Base-by-base conservation (phyloP, 1,139 yeast species). In the Zhuliangozyma parablackwelliae region DNA sequence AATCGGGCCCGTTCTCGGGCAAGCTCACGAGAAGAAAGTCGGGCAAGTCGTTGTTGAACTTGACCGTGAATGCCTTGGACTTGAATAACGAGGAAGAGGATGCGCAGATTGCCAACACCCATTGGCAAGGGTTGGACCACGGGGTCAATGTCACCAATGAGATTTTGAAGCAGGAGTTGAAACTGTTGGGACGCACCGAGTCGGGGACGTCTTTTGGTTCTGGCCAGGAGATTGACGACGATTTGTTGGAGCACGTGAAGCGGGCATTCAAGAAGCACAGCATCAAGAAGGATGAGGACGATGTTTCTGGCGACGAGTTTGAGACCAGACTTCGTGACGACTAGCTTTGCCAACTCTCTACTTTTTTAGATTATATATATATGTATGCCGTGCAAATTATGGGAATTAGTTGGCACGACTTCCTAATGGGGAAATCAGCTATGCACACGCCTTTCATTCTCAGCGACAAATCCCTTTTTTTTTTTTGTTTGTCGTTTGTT, bases 31-130 rank as follows among this genome's bases (percentile, higher is more conserved):
- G 90, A 57, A 78, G 90, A 59, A 78, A 78, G 52, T 80, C 88
- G 13, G 84, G 88, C 13, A 82, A 80, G 52, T 81, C 89, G 0
- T 62, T 82, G 40, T 69, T 82, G 46, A 80, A 78, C 46, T 64
- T 82, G 50, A 81, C 90, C 1, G 81, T 83, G 28, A 70, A 80
- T 39, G 72, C 83, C 12, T 65, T 82, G 46, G 89, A 82, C 47
- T 62, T 82, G 50, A 78, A 76, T 39, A 84, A 75, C 30, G 87
- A 81, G 30, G 89, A 82, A 50, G 59, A 49, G 33, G 46, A 43
- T 34, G 44, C 42, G 25, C 50, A 52, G 24, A 46, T 38, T 33
- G 54, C 52, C 9, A 47, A 54, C 26, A 45, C 53, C 42, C 38
- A 44, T 30, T 33, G 47, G 13, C 31, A 32, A 20, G 43, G 41